Evolutionary conservation across 495 filamentous ascomycete species (phyloP).

Genomic region (Aspergillus bertholletiae): DNA sequence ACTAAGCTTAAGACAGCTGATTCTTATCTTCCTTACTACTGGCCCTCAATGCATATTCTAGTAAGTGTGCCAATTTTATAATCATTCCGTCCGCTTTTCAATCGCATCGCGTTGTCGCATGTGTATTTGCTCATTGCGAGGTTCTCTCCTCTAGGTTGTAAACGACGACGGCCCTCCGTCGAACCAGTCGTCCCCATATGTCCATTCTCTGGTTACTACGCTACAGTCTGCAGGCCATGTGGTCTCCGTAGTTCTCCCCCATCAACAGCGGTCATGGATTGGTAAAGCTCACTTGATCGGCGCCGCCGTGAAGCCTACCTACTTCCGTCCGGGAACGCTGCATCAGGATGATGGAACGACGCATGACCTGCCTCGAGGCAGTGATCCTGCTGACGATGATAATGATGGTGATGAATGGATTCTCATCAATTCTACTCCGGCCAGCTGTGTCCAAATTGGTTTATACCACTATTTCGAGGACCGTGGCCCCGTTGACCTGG

Average conservation of each 20-base stretch:
- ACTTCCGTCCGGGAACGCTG: slow-evolving; percentile 70
- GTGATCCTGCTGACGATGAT: slow-evolving; percentile 51
- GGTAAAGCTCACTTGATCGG: slow-evolving; percentile 94
- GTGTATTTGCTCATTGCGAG: background rate
- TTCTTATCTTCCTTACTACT: slow-evolving; percentile 17
- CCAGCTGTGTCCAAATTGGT: slow-evolving; percentile 85
- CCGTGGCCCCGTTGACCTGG: slow-evolving; percentile 74
- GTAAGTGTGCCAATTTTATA: slow-evolving; percentile 27
- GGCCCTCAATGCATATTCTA: slow-evolving; percentile 41
- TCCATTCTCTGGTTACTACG: slow-evolving; percentile 76
- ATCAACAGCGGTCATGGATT: slow-evolving; percentile 94
- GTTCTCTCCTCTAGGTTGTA: slow-evolving; percentile 55
- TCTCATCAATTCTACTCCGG: slow-evolving; percentile 83
- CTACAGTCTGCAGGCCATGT: slow-evolving; percentile 75
- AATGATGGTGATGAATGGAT: slow-evolving; percentile 83
- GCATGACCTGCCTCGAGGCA: slow-evolving; percentile 50
- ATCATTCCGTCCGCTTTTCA: no score
- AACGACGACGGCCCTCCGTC: slow-evolving; percentile 98
- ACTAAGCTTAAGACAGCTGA: slow-evolving; percentile 9
- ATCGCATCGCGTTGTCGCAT: no score
- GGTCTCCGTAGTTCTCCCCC: slow-evolving; percentile 85
- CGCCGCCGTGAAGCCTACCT: slow-evolving; percentile 78
- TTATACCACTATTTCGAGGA: slow-evolving; percentile 82
- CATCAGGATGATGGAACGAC: slow-evolving; percentile 65
- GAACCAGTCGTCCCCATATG: slow-evolving; percentile 84